Conservation (phyloP, 257 asterid species). For the Coffea eugenioides region DNA sequence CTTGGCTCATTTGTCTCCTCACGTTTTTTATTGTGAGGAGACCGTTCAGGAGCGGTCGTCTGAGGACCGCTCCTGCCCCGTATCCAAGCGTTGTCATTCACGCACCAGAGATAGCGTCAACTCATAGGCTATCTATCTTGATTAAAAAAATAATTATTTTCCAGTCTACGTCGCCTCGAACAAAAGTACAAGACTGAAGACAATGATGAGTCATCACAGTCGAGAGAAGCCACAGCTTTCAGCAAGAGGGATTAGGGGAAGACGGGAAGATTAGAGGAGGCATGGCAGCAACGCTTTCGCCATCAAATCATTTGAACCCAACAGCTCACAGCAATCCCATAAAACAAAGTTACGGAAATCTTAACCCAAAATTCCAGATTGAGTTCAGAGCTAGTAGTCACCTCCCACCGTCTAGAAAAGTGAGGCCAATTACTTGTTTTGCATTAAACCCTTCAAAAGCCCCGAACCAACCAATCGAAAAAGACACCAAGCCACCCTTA, state of each 20-base stretch:
- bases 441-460: slow-evolving; percentile 32
- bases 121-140: not conserved
- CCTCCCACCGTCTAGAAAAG: slow-evolving; percentile 29
- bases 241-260: not conserved
- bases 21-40: too few relatives aligned
- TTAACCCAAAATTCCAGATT: not conserved
- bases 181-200: not conserved
- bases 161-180: not conserved
- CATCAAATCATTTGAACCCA: slow-evolving; percentile 42
- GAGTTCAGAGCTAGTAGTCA: not conserved
- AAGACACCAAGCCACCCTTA: slow-evolving; percentile 47
- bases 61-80: too few relatives aligned
- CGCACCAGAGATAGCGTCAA: slow-evolving; percentile 10
- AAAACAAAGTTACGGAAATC: slow-evolving; percentile 6
- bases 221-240: not conserved
- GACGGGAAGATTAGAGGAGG: slow-evolving; percentile 29
- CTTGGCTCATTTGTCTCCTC: too few relatives aligned
- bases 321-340: slow-evolving; percentile 19
- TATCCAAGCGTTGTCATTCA: slow-evolving; percentile 6
- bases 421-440: slow-evolving; percentile 41
- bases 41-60: too few relatives aligned
- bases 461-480: slow-evolving; percentile 17
- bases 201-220: slow-evolving; percentile 11
- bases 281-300: slow-evolving; percentile 41
- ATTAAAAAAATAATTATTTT: not conserved